Conservation (phyloP, 768 basidiomycete species). For the Galerina sulciceps region DNA sequence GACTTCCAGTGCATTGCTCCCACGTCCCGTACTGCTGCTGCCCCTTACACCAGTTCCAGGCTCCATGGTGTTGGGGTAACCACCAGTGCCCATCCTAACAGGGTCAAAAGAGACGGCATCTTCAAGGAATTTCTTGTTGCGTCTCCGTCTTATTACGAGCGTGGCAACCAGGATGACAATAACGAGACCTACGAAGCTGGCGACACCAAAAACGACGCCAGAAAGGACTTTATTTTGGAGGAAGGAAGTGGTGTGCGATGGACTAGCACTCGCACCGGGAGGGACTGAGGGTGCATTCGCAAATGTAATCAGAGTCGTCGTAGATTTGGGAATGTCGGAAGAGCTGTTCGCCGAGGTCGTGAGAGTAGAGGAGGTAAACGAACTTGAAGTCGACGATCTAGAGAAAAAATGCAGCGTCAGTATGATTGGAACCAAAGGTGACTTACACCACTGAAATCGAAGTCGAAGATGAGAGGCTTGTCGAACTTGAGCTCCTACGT, state of each 20-base stretch:
- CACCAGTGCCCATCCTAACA: constrained; percentile 26
- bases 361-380: constrained; percentile 1
- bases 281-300: background rate
- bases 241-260: constrained; percentile 39
- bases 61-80: constrained; percentile 22
- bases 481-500: constrained; percentile 1
- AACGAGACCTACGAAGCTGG: constrained; percentile 51
- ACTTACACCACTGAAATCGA: constrained; percentile 9
- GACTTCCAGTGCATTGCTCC: constrained; percentile 20
- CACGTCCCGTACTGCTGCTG: constrained; percentile 32
- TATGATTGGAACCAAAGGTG: background rate
- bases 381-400: constrained; percentile 8
- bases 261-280: background rate
- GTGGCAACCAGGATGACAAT: constrained; percentile 48
- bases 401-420: background rate
- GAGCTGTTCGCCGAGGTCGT: constrained; percentile 1
- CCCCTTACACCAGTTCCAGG: constrained; percentile 28
- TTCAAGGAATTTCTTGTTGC: constrained; percentile 41
- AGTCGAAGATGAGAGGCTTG: background rate
- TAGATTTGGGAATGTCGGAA: background rate
- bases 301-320: constrained; percentile 11
- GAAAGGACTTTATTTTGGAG: constrained; percentile 69
- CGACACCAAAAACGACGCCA: constrained; percentile 58
- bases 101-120: constrained; percentile 61
- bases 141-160: constrained; percentile 52